Percentiles rank a stretch among this genome's conserved stretches.
Conservation (phyloP, 2,329 filamentous ascomycete species). For the Botryotinia globosa region DNA sequence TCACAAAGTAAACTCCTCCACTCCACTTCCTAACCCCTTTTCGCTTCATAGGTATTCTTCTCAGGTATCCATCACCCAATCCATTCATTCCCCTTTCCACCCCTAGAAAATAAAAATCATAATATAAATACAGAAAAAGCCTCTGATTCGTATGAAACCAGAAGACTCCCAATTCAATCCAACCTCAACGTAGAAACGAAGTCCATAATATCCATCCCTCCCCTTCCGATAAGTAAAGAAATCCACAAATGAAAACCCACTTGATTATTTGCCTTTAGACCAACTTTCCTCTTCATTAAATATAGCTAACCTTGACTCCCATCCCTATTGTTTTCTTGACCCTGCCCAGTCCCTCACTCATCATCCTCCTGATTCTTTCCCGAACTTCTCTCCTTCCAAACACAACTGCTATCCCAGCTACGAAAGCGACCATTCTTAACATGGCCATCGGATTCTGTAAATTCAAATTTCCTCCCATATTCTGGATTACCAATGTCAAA, state of each 20-base stretch:
- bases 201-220: not conserved
- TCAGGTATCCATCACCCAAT: not conserved
- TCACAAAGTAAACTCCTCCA: not conserved
- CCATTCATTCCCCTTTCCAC: not conserved
- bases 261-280: not conserved
- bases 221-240: not conserved
- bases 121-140: slow-evolving; percentile 11
- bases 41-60: not conserved
- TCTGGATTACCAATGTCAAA: slow-evolving; percentile 51
- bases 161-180: not conserved
- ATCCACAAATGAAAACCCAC: not conserved
- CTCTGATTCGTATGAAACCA: not conserved
- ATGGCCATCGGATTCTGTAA: slow-evolving; percentile 54
- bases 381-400: slow-evolving; percentile 73
- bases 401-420: slow-evolving; percentile 74
- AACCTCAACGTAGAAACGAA: not conserved
- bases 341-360: slow-evolving; percentile 64
- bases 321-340: slow-evolving; percentile 66
- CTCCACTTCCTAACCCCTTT: not conserved
- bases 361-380: slow-evolving; percentile 66
- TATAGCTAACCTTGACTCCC: slow-evolving; percentile 97
- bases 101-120: not conserved
- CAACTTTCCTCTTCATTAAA: slow-evolving; percentile 49
- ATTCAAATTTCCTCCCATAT: slow-evolving; percentile 49
- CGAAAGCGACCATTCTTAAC: slow-evolving; percentile 68